phyloP scores from a whole-genome alignment of 2,329 filamentous ascomycete species.

The Cytospora leucostoma region DNA sequence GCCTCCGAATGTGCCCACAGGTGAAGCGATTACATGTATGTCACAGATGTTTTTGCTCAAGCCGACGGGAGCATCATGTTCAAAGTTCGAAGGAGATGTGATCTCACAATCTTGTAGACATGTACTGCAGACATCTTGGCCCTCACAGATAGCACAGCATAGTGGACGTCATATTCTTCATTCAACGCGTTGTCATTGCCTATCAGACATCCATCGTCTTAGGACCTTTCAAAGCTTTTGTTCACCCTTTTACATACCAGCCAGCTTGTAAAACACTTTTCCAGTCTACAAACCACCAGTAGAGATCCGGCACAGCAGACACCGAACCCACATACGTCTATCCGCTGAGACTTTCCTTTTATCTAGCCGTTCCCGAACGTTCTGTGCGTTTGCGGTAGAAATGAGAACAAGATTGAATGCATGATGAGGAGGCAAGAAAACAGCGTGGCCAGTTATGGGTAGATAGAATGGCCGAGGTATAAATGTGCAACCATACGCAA shows the following conservation, averaged over 20 bases:
- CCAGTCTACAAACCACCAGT: not conserved
- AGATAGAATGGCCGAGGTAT: not conserved
- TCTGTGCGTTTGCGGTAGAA: slow-evolving; percentile 4
- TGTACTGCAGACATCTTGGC: not conserved
- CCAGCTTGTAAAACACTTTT: not conserved
- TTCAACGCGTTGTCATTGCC: not conserved
- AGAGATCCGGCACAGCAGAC: not conserved
- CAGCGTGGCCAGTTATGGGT: not conserved
- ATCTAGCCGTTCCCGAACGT: slow-evolving; percentile 14
- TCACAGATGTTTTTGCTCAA: no score
- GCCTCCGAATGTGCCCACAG: no score
- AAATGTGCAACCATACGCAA: not conserved
- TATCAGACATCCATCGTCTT: not conserved
- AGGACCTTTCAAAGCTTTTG: not conserved
- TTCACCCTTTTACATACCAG: not conserved
- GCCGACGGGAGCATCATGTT: no score
- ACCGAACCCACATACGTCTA: slow-evolving; percentile 1
- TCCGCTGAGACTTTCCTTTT: slow-evolving; percentile 11
- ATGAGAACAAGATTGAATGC: not conserved
- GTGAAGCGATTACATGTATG: no score
- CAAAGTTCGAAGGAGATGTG: no score
- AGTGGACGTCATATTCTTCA: not conserved
- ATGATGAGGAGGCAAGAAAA: not conserved
- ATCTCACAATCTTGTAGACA: no score
- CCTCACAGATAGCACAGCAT: not conserved